Base-by-base conservation (phyloP, 2,329 filamentous ascomycete genomes). In the Ascochyta pisi region DNA sequence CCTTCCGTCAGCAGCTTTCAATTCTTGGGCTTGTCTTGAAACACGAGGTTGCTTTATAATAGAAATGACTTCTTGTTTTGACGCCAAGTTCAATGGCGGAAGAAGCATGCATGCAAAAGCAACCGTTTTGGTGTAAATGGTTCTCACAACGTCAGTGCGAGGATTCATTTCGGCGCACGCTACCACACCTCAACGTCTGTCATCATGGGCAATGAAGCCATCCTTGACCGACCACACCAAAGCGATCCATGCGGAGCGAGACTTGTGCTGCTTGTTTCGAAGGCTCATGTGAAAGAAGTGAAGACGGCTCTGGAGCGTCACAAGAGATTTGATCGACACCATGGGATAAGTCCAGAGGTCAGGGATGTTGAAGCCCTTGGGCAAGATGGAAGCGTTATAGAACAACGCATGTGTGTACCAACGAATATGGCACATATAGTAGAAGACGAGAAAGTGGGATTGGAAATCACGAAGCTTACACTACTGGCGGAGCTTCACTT, bases 231-330 rank as follows among this genome's bases (percentile, higher is more conserved):
- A 23, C 35, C 35, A 26, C 41, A 34, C n/a, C 34, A 38, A 8
- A 16, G 10, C 34, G 34, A 40, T 3, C 33, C 34, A 16, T 27
- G 37, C 34, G 47, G 42, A 15, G 42, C 53, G 37, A 47, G 38
- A 43, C 4, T 42, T 5, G 24, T 51, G n/a, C 22, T 56, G 5
- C 2, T 73, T 2, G 76, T 77, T 1, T 70, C 75, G 1, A 63
- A 61, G 23, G 26, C 55, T 9, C 62, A 72, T 12, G 76, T 79
- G 33, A 79, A 79, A 50, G 62, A 44, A 3, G 73, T 77, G 0
- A 80, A 80, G 43, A 62, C 64, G 2, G 68, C 68, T 2, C 57
- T 80, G n/a, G 76, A 79, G 55, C 45, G 47, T 9, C 43, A 47
- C 6, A 64, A 61, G 7, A 35, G 57, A n/a, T 56, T 77, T 1